Evolutionary conservation across 2,329 filamentous ascomycete species (phyloP), one percentile per base, ranked within the genome.

Genomic region (Phaeophleospora eucalypticola): DNA sequence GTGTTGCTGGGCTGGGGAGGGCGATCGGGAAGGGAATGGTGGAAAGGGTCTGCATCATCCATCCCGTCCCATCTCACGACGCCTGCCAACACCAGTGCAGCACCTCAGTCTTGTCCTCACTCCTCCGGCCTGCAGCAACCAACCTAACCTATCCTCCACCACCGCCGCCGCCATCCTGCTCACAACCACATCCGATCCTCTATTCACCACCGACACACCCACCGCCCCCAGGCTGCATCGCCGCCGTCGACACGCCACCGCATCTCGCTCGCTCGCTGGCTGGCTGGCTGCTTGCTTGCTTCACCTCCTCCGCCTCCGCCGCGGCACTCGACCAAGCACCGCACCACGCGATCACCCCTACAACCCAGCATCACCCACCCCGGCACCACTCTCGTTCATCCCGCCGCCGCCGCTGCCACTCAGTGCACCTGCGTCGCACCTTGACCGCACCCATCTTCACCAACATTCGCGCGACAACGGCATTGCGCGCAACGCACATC

Each of bases 401-500:
- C 34, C 16, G 7, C 16, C 34, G 34, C 6, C 15, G n/a, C n/a
- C n/a, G n/a, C n/a, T n/a, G n/a, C 24, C 24, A 29, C 24, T 12
- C 24, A 6, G 24, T 29, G 24, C 24, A 29, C 24, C 7, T n/a
- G 12, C 7, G 12, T n/a, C 34, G 34, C 34, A 36, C 16, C 34
- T 16, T n/a, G 34, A 17, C 34, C 34, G 6, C 6, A 7, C 34
- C 34, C 34, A 7, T 36, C n/a, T 16, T 36, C 34, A 7, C n/a
- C n/a, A 8, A n/a, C 34, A 8, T n/a, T 17, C 15, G 14, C 34
- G 34, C 34, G 16, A 36, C 48, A 27, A 33, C 45, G 27, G 42
- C 49, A 52, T 49, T 49, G 46, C 46, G 49, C 46, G 39, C 46
- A 35, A 48, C 51, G 24, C 42, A n/a, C 29, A 33, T 38, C 16